Conservation (phyloP, 192 early-diverging fungal genomes). For the Podila clonocystis region DNA sequence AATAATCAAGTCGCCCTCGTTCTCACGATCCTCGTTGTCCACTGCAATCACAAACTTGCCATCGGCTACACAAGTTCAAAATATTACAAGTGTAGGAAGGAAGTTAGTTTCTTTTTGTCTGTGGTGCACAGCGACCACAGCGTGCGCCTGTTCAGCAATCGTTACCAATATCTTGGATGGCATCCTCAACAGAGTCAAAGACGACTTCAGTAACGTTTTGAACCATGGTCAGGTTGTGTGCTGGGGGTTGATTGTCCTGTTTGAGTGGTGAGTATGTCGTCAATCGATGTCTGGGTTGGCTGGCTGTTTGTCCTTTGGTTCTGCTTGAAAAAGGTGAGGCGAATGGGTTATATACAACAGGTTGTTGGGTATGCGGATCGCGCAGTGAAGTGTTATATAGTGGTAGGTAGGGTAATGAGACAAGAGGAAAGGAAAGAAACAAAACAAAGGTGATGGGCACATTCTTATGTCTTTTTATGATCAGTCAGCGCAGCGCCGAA, state of each 20-base stretch:
- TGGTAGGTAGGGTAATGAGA: background rate
- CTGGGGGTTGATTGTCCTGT: too few species aligned
- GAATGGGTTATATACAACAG: background rate
- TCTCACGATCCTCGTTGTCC: slow-evolving; percentile 98
- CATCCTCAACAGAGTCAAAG: slow-evolving; percentile 45
- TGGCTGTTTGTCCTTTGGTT: background rate
- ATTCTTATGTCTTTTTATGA: background rate
- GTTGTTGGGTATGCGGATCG: background rate
- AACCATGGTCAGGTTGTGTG: slow-evolving; percentile 22
- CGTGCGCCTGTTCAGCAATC: background rate
- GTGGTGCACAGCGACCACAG: background rate
- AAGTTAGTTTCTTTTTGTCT: slow-evolving; percentile 1
- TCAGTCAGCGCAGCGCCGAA: background rate
- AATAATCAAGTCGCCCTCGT: slow-evolving; percentile 99
- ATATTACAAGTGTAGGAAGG: slow-evolving; percentile 1
- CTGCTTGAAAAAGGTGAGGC: background rate
- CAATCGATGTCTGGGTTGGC: too few species aligned
- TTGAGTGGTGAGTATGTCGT: too few species aligned
- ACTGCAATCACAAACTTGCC: slow-evolving; percentile 93
- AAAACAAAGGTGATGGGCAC: background rate
- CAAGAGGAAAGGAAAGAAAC: background rate
- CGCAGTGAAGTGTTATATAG: too few species aligned
- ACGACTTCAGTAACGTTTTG: slow-evolving; percentile 25
- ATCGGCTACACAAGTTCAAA: slow-evolving; percentile 54
- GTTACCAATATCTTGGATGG: slow-evolving; percentile 49